A percentile compares a stretch with the other conserved stretches of the same genome.
Conservation (phyloP, 1,284 basidiomycete species). For the Macrocystidia cucumis region DNA sequence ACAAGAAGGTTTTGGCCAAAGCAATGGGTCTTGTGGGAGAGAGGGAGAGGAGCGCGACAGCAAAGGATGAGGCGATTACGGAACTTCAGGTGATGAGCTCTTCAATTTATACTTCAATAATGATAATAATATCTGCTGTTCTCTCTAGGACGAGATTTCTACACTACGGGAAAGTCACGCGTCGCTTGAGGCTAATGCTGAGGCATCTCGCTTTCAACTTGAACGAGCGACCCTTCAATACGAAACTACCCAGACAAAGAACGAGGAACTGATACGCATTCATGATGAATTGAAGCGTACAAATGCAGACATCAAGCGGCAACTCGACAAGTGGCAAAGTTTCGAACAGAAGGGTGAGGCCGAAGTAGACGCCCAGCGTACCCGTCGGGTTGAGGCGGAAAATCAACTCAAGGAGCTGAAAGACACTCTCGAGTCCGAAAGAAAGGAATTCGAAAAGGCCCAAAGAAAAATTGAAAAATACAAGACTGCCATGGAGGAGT, state of each 20-base stretch:
- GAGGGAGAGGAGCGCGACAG: no score
- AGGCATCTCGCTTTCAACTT: slow-evolving; percentile 40
- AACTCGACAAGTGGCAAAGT: slow-evolving; percentile 60
- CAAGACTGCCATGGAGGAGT: slow-evolving; percentile 30
- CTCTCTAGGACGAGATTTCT: slow-evolving; percentile 31
- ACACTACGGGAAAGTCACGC: slow-evolving; percentile 39
- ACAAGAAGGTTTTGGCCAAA: slow-evolving; percentile 25
- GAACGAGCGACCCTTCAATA: slow-evolving; percentile 50
- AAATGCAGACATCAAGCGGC: slow-evolving; percentile 46
- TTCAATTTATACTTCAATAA: slow-evolving; percentile 3
- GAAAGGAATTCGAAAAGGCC: slow-evolving; percentile 29
- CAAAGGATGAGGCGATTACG: slow-evolving; percentile 8
- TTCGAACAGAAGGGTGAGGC: slow-evolving; percentile 56
- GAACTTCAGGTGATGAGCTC: background rate
- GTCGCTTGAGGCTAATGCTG: slow-evolving; percentile 35
- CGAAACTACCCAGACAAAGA: slow-evolving; percentile 45
- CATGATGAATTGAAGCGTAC: slow-evolving; percentile 50
- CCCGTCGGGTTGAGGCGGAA: slow-evolving; percentile 49
- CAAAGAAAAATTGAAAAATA: slow-evolving; percentile 33
- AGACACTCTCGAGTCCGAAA: slow-evolving; percentile 31
- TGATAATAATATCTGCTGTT: background rate
- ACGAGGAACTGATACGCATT: slow-evolving; percentile 43
- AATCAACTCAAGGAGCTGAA: slow-evolving; percentile 42
- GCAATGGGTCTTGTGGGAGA: slow-evolving; percentile 6
- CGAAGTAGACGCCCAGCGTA: slow-evolving; percentile 47